A percentile compares a stretch with the other conserved stretches of the same genome.
These are phyloP conservation scores for Ochromonas danica DNA, from an alignment of 108 stramenopile genomes.

Conservation along the genomic window DNA sequence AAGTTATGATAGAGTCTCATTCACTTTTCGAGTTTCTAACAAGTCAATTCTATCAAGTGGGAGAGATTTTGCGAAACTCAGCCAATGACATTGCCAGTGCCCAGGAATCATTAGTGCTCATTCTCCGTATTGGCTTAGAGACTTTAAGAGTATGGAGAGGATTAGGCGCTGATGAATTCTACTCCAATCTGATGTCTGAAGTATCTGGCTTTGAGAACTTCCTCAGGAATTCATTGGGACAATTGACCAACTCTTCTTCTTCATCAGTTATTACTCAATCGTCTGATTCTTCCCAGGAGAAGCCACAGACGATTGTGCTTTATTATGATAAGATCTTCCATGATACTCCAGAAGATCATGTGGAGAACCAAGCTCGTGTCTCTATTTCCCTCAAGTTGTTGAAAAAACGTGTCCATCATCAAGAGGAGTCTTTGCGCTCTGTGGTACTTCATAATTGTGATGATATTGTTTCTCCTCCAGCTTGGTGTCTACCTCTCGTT, in stretches of 20 bases:
- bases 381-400: background rate
- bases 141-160: background rate
- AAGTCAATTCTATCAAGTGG: too few relatives aligned
- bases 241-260: background rate
- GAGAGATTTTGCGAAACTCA: too few relatives aligned
- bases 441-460: background rate
- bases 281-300: background rate
- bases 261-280: background rate
- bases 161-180: background rate
- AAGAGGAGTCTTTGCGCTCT: background rate
- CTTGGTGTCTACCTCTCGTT: background rate
- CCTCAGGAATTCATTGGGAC: background rate
- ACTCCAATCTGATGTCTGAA: background rate
- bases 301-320: background rate
- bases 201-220: background rate
- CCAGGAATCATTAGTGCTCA: too few relatives aligned
- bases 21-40: too few relatives aligned
- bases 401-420: background rate
- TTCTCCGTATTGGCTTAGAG: background rate
- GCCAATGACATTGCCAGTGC: too few relatives aligned
- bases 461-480: background rate
- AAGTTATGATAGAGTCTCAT: too few relatives aligned
- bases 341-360: conserved; percentile 1
- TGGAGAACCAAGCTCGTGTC: background rate
- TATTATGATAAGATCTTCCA: background rate